Evolutionary conservation across 345 rosid genomes (phyloP).

Genomic region (Rubroshorea leprosula): DNA sequence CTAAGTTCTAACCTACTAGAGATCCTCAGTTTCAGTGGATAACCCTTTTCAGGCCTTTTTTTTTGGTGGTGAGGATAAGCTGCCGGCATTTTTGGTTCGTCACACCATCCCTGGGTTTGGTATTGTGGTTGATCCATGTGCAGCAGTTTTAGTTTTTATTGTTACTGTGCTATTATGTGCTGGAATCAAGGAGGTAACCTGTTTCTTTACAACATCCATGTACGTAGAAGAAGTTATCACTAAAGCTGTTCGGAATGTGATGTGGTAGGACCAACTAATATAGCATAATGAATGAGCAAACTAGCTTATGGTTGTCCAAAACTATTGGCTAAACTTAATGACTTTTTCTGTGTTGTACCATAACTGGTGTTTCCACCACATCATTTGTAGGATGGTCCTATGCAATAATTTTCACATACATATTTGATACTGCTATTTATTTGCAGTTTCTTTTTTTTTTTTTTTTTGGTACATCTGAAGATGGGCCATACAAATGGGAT

Average conservation of each 20-base stretch:
- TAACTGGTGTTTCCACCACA: too few relatives aligned
- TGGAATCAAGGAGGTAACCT: slow-evolving; percentile 82
- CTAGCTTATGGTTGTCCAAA: too few relatives aligned
- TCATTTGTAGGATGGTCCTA: too few relatives aligned
- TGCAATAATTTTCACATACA: neutral
- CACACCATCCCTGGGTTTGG: slow-evolving; percentile 68
- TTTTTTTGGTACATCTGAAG: too few relatives aligned
- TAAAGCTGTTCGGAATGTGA: too few relatives aligned
- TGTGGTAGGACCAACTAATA: too few relatives aligned
- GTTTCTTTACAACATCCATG: neutral
- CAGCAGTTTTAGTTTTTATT: slow-evolving; percentile 58
- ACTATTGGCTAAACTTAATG: too few relatives aligned
- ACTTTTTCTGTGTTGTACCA: too few relatives aligned
- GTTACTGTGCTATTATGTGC: slow-evolving; percentile 74
- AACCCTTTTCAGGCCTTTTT: slow-evolving; percentile 48
- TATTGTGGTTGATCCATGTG: slow-evolving; percentile 81
- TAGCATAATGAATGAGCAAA: too few relatives aligned
- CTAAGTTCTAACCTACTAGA: slow-evolving; percentile 2
- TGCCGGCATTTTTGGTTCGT: slow-evolving; percentile 66
- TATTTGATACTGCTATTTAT: too few relatives aligned
- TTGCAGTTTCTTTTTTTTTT: neutral
- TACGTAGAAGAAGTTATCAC: neutral
- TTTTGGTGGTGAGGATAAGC: slow-evolving; percentile 72
- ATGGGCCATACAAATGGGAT: too few relatives aligned
- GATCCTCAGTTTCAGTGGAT: slow-evolving; percentile 3